Base-by-base conservation (phyloP, 2,329 filamentous ascomycete species). In the Aurifilum marmelostoma region DNA sequence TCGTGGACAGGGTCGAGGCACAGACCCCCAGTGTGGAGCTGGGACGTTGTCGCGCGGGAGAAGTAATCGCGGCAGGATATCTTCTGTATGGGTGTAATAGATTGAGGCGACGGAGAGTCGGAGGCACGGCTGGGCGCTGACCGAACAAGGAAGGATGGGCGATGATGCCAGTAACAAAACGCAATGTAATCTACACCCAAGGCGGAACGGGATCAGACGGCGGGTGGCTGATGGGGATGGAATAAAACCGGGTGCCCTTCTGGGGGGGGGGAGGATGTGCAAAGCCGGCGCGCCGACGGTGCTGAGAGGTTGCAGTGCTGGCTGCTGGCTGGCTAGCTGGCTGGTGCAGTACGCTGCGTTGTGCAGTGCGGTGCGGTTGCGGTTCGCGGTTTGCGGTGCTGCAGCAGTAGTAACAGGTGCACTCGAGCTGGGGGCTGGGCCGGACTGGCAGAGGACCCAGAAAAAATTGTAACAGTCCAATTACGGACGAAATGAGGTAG, bases 91-190 rank as follows among this genome's bases (percentile, higher is more conserved):
- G 39, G 54, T 21, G 32, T 67, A 60, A 59, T 16, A 24, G 24
- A 16, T 50, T 4, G 27, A 34, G 39, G 61, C 64, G 64, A 71
- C 61, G 63, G 64, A 60, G 59, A 34, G 67, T 64, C 64, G 67
- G 64, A 67, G 67, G 67, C 63, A 69, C 50, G 56, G 37, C 43
- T 52, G 69, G 61, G 63, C 14, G 61, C 64, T 64, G 65, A 41
- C 67, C 67, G 64, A 69, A 69, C 63, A 65, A 69, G 67, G 67
- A 69, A 69, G 61, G 67, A 65, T 41, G 64, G 64, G 63, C 60
- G 69, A 65, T 63, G 65, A 63, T 39, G 24, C 24, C 34, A 63
- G 37, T 29, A 47, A 47, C 63, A 62, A 63, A 52, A 69, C 39
- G 65, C 37, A 56, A 54, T 39, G 56, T 34, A 63, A 43, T 37